phyloP scores from a whole-genome alignment of 2,329 filamentous ascomycete genomes.

The Penicillium sclerotigenum region DNA sequence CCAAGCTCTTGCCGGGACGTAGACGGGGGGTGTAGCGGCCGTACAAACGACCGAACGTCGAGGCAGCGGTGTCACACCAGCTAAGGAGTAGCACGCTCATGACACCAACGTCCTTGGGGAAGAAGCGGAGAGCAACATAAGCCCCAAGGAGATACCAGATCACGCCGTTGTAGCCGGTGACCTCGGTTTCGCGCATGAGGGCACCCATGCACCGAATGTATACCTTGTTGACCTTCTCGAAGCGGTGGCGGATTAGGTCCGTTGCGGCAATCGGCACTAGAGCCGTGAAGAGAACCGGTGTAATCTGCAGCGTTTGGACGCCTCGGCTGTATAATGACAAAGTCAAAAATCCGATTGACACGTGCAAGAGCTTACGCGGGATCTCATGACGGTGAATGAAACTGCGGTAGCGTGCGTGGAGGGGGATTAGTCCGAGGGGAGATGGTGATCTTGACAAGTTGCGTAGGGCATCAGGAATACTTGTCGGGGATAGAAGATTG shows the following conservation, averaged over 20 bases:
- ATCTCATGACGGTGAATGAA: conserved; percentile 98
- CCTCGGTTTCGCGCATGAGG: conserved; percentile 96
- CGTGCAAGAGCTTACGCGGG: conserved; percentile 85
- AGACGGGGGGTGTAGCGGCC: conserved; percentile 85
- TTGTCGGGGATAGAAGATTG: conserved; percentile 44
- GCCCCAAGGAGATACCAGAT: conserved; percentile 94
- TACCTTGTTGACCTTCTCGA: conserved; percentile 74
- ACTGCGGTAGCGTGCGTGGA: conserved; percentile 84
- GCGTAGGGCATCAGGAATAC: conserved; percentile 68
- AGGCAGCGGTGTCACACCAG: conserved; percentile 97
- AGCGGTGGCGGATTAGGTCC: conserved; percentile 81
- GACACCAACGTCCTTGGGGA: conserved; percentile 89
- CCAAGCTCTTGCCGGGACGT: conserved; percentile 83
- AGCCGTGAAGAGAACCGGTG: conserved; percentile 76
- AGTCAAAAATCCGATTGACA: conserved; percentile 94
- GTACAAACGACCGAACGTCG: conserved; percentile 86
- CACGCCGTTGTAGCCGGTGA: conserved; percentile 89
- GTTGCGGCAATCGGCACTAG: conserved; percentile 79
- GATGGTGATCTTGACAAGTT: conserved; percentile 89
- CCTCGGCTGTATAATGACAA: conserved; percentile 80
- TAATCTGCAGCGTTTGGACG: conserved; percentile 71
- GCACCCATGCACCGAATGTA: conserved; percentile 84
- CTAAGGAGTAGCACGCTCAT: conserved; percentile 86
- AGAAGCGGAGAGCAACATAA: conserved; percentile 79
- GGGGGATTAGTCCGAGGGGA: conserved; percentile 88